Base-by-base conservation (phyloP, 225 moss, liverwort and hornwort species). In the Neckera pumila region DNA sequence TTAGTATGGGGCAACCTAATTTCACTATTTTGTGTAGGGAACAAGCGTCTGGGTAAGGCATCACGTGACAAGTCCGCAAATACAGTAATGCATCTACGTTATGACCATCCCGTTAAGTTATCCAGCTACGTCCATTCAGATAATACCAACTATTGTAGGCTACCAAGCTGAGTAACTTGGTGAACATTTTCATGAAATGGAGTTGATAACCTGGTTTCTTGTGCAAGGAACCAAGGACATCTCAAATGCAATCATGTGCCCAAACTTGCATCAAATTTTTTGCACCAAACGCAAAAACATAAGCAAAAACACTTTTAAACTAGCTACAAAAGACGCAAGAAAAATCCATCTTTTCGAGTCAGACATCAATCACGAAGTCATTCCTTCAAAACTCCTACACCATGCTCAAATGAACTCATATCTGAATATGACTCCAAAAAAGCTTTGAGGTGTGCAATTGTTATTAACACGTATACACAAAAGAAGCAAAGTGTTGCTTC, bases 391-490 rank as follows among this genome's bases (percentile, higher is more conserved):
- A 49, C 38, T 51, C 49, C 28, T 3, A 76, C 28, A 51, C 51
- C 49, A 76, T 83, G 56, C 53, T 67, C 38, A 38, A 26, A 38
- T 53, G 28, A 83, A 67, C 53, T 53, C 28, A 40, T 25, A 40
- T 49, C 40, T 30, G 20, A n/a, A 85, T 21, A 63, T 25, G 62
- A 69, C 56, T 53, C 45, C 67, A 17, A 79, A 83, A 74, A 51
- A 28, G 18, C 58, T 69, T 62, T 60, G 36, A 80, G 51, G 83
- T 76, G 60, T 78, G 81, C 78, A 45, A 59, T 78, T 84, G 26
- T 84, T 89, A 83, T 85, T 38, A 66, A 87, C 87, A 91, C 31
- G 65, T 86, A 81, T 87, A 82, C 85, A 89, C 59, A 87, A 76
- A 59, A 16, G 38, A 72, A 81, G 89, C 43, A 65, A 71, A 82